Evolutionary conservation across 2,329 filamentous ascomycete genomes (phyloP), one percentile per base, ranked within the genome.

Genomic region (Helminthosporium solani): DNA sequence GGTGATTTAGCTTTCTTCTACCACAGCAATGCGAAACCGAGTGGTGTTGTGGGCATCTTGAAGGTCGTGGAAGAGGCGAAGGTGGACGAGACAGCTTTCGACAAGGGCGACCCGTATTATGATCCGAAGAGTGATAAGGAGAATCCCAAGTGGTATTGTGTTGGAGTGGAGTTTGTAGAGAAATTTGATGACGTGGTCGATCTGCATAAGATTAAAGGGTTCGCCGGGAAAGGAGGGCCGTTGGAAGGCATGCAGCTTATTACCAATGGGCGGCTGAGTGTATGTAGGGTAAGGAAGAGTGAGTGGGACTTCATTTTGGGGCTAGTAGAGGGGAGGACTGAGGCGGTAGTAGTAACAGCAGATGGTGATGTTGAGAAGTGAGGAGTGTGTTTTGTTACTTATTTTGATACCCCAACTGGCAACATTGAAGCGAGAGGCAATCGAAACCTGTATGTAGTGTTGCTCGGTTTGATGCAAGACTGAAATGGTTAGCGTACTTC

Each of bases 1-100:
- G 91, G 91, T 40, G 94, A 99, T 64, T 78, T 91, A 25, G 91
- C 90, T 20, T 97, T 99, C 74, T 97, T 99, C 74, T 97, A 97
- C 67, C 92, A 96, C 71, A 95, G 88, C 37, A 95, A 94, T 61
- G 94, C 88, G 72, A 95, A 95, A 67, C 81, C 86, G 19, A 90
- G 91, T 0, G 92, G 88, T 2, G 90, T 97, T 38, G 90, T 86
- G 1, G 91, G 91, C 1, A 82, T 86, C 15, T 91, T 96, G 87
- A 87, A 94, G 61, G 87, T 99, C 52, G 90, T 95, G 14, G 79
- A 82, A 54, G 91, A 96, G 65, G 87, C 89, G 56, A 85, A 86
- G 2, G 80, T 88, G 7, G 94, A 99, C 61, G 84, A 85, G 61
- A 81, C 84, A 19, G 87, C 87, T 2, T 87, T 88, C 49, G 82